A percentile compares a stretch with the other conserved stretches of the same genome.
These are phyloP conservation scores for Rhodosporidiobolus sp. DNA, from an alignment of 768 basidiomycete species.

Conservation along the genomic window DNA sequence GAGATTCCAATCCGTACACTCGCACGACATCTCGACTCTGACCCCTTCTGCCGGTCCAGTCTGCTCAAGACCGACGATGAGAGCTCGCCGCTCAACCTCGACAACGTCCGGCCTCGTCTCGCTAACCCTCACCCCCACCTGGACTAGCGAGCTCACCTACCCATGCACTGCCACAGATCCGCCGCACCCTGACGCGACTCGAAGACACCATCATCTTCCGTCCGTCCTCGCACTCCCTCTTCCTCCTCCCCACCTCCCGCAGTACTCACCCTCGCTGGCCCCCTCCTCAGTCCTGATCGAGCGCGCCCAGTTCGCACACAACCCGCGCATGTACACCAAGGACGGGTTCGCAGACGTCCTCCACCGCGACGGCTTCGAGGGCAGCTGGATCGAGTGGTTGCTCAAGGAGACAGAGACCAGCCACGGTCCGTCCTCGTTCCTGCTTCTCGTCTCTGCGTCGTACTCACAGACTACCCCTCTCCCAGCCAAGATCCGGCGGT, in stretches of 20 bases:
- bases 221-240: conserved; percentile 39
- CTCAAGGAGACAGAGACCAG: conserved; percentile 89
- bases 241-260: background rate
- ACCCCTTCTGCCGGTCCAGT: background rate
- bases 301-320: conserved; percentile 92
- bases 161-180: conserved; percentile 65
- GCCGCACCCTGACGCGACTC: conserved; percentile 78
- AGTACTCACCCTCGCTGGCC: conserved; percentile 2
- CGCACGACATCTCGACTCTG: background rate
- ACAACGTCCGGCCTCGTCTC: conserved; percentile 13
- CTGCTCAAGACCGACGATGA: conserved; percentile 1
- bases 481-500: conserved; percentile 86
- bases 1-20: background rate
- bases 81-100: conserved; percentile 35
- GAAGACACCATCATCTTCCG: conserved; percentile 98
- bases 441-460: conserved; percentile 4
- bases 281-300: conserved; percentile 78
- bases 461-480: background rate
- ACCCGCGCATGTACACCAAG: conserved; percentile 78
- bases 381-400: conserved; percentile 97
- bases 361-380: conserved; percentile 66
- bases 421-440: conserved; percentile 65
- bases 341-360: conserved; percentile 68
- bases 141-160: conserved; percentile 13
- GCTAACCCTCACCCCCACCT: no score